Evolutionary conservation across 2,329 filamentous ascomycete species (phyloP).

Genomic region (Talaromyces sp.): DNA sequence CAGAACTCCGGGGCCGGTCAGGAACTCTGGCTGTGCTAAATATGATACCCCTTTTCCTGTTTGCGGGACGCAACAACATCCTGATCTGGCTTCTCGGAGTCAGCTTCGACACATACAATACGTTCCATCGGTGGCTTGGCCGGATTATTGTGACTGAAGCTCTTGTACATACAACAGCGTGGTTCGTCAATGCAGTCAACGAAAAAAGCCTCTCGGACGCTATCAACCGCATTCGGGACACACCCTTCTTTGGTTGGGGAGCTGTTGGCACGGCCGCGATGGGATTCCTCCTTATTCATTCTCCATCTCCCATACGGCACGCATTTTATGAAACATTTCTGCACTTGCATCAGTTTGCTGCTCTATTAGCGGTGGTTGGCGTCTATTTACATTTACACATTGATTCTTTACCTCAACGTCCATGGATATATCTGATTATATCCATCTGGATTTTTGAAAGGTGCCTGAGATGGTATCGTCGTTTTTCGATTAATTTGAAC

Average conservation of each 20-base stretch:
- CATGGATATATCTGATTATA: constrained; percentile 35
- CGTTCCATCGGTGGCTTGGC: constrained; percentile 78
- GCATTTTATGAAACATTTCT: constrained; percentile 46
- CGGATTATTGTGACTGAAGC: constrained; percentile 68
- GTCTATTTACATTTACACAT: constrained; percentile 42
- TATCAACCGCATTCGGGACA: constrained; percentile 28
- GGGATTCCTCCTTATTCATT: constrained; percentile 39
- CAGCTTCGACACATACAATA: constrained; percentile 95
- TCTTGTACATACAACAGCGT: constrained; percentile 66
- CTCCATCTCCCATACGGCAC: constrained; percentile 42
- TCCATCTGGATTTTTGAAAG: constrained; percentile 41
- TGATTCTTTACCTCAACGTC: constrained; percentile 38
- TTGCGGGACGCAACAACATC: constrained; percentile 90
- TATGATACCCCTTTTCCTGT: constrained; percentile 83
- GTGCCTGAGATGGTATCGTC: constrained; percentile 43
- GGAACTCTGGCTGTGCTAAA: constrained; percentile 82
- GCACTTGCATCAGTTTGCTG: constrained; percentile 44
- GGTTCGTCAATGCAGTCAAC: constrained; percentile 64
- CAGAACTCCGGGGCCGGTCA: constrained; percentile 78
- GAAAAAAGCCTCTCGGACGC: constrained; percentile 31
- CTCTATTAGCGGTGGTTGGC: constrained; percentile 40
- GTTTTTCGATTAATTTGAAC: constrained; percentile 52
- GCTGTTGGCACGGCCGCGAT: constrained; percentile 41
- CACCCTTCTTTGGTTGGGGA: constrained; percentile 43
- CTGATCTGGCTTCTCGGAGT: constrained; percentile 75